Conservation (phyloP, 2,329 filamentous ascomycete genomes). For the Alternaria triticimaculans region DNA sequence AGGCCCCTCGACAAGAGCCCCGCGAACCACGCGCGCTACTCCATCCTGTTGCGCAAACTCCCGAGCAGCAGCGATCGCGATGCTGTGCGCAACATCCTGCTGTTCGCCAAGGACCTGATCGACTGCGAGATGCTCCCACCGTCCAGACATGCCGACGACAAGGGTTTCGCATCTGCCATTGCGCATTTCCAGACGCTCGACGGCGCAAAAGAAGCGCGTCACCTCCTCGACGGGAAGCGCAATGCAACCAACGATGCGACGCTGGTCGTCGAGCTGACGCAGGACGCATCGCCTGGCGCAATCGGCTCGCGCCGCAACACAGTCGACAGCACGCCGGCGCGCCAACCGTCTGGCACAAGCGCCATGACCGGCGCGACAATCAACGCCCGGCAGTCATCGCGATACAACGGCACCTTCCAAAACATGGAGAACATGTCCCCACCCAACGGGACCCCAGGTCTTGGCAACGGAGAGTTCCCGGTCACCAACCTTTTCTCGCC, state of each 20-base stretch:
- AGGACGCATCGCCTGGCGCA: slow-evolving; percentile 41
- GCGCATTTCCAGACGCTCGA: slow-evolving; percentile 64
- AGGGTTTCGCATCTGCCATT: slow-evolving; percentile 63
- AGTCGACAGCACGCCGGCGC: slow-evolving; percentile 55
- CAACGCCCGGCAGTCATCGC: slow-evolving; percentile 60
- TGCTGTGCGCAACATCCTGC: slow-evolving; percentile 66
- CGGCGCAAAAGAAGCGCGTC: slow-evolving; percentile 65
- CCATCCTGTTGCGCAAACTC: slow-evolving; percentile 65
- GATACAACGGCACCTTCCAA: slow-evolving; percentile 69
- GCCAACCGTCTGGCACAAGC: slow-evolving; percentile 54
- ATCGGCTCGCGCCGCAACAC: slow-evolving; percentile 62
- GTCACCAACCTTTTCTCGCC: slow-evolving; percentile 73
- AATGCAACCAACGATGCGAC: slow-evolving; percentile 67
- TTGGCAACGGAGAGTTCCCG: slow-evolving; percentile 65
- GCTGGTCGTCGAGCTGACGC: slow-evolving; percentile 65
- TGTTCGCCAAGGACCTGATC: slow-evolving; percentile 69
- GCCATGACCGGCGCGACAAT: slow-evolving; percentile 50
- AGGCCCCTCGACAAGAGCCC: slow-evolving; percentile 46
- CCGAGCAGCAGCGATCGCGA: slow-evolving; percentile 65
- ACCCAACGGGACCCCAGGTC: slow-evolving; percentile 61
- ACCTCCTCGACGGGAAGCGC: slow-evolving; percentile 66
- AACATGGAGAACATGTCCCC: slow-evolving; percentile 68
- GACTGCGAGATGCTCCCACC: slow-evolving; percentile 63
- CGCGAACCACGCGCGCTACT: slow-evolving; percentile 33
- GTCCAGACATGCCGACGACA: slow-evolving; percentile 62